phyloP scores from a whole-genome alignment of 2,329 filamentous ascomycete genomes.

The Fonsecaea pugnacius region DNA sequence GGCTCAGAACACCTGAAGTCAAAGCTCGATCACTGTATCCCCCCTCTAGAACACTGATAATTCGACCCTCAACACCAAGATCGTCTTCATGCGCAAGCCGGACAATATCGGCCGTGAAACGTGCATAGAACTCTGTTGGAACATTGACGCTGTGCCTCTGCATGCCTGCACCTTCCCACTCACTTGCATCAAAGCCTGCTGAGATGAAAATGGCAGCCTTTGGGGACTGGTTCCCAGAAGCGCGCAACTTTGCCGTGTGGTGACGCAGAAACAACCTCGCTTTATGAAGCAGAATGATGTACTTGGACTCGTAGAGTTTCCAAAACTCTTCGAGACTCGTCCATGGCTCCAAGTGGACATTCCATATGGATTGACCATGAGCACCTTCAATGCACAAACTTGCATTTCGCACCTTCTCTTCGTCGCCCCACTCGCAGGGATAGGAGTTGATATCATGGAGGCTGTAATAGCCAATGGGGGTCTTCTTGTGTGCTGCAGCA shows the following conservation, averaged over 20 bases:
- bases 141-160: constrained; percentile 95
- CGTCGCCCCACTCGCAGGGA: constrained; percentile 91
- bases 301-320: constrained; percentile 80
- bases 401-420: constrained; percentile 89
- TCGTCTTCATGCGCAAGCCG: constrained; percentile 79
- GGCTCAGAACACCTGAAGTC: constrained; percentile 84
- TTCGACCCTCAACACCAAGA: constrained; percentile 75
- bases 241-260: constrained; percentile 69
- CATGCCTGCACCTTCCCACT: constrained; percentile 92
- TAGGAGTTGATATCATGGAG: constrained; percentile 98
- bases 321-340: constrained; percentile 83
- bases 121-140: constrained; percentile 93
- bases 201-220: constrained; percentile 92
- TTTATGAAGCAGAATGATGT: constrained; percentile 77
- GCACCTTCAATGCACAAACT: constrained; percentile 93
- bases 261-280: constrained; percentile 73
- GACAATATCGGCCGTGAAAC: constrained; percentile 83
- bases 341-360: constrained; percentile 90
- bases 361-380: constrained; percentile 94
- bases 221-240: constrained; percentile 64
- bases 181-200: constrained; percentile 94
- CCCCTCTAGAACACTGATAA: constrained; percentile 93
- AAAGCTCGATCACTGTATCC: constrained; percentile 94
- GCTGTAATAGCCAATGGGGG: constrained; percentile 92
- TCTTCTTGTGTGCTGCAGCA: constrained; percentile 75